Percentiles rank a stretch among this genome's conserved stretches.
phyloP scores from a whole-genome alignment of 208 protist species.

The Trypanosoma mega region DNA sequence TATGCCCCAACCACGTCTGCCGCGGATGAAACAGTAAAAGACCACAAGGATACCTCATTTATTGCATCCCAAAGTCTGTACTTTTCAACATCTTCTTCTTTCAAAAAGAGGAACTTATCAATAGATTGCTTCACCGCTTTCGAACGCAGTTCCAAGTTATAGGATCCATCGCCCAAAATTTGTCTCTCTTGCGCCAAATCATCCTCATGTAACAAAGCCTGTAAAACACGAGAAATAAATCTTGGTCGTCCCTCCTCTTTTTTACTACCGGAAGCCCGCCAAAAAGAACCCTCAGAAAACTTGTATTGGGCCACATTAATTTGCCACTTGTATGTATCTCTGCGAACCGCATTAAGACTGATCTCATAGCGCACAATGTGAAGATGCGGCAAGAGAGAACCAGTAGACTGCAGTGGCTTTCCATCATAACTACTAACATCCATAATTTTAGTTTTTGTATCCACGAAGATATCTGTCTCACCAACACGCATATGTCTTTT shows the following conservation, averaged over 20 bases:
- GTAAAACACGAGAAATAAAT: constrained; percentile 52
- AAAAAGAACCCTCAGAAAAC: constrained; percentile 29
- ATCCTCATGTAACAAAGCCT: constrained; percentile 31
- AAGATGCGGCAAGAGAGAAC: constrained; percentile 19
- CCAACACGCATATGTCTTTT: constrained; percentile 39
- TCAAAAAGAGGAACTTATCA: constrained; percentile 2
- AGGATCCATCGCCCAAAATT: not conserved
- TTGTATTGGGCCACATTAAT: constrained; percentile 50
- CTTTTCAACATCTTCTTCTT: constrained; percentile 1
- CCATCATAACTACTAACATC: constrained; percentile 54
- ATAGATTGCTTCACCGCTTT: not conserved
- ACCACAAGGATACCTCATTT: constrained; percentile 3
- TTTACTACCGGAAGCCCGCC: not conserved
- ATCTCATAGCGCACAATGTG: constrained; percentile 68
- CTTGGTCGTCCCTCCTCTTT: constrained; percentile 17
- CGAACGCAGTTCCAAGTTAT: not conserved
- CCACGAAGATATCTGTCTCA: constrained; percentile 65
- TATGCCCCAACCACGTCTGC: constrained; percentile 11
- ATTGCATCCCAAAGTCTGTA: constrained; percentile 24
- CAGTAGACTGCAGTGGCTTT: constrained; percentile 1
- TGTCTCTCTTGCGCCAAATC: not conserved
- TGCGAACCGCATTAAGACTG: constrained; percentile 45
- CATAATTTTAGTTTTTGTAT: constrained; percentile 45
- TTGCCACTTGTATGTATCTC: constrained; percentile 63
- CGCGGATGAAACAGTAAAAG: not conserved